phyloP scores from a whole-genome alignment of 2,329 filamentous ascomycete genomes.

The Xylaria hypoxylon region DNA sequence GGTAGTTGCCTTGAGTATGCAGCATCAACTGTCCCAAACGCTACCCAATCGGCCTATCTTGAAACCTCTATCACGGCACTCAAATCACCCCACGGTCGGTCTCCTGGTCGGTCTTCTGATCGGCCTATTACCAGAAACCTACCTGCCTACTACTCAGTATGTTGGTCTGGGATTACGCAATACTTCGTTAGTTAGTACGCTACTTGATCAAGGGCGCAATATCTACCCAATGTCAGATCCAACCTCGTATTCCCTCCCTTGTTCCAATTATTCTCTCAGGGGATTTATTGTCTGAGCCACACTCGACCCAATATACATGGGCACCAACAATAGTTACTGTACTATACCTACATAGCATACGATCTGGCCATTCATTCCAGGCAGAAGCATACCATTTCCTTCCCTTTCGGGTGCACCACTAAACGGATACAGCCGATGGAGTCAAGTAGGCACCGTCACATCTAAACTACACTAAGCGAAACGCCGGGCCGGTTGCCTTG shows the following conservation, averaged over 20 bases:
- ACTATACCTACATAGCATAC: not conserved
- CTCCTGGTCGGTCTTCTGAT: not conserved
- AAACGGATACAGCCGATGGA: conserved; percentile 16
- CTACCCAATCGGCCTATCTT: conserved; percentile 36
- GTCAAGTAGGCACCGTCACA: not conserved
- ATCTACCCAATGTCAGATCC: conserved; percentile 32
- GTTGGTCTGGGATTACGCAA: too few relatives aligned
- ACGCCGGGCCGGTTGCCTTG: conserved; percentile 14
- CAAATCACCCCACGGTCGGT: conserved; percentile 1
- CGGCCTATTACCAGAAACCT: not conserved
- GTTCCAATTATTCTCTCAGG: conserved; percentile 9
- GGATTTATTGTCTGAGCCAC: conserved; percentile 14
- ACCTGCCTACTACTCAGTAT: too few relatives aligned
- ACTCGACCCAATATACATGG: conserved; percentile 20
- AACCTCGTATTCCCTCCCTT: conserved; percentile 33
- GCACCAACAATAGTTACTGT: conserved; percentile 12
- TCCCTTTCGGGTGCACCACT: conserved; percentile 15
- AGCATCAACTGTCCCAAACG: conserved; percentile 21
- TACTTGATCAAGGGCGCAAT: not conserved
- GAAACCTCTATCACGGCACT: conserved; percentile 45
- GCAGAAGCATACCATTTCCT: conserved; percentile 30
- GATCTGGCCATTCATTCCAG: conserved; percentile 8
- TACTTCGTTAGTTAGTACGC: not conserved
- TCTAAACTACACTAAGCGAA: conserved; percentile 7
- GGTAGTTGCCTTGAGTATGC: conserved; percentile 12